phyloP scores from a whole-genome alignment of 2,329 filamentous ascomycete species.

The Shiraia sp. region DNA sequence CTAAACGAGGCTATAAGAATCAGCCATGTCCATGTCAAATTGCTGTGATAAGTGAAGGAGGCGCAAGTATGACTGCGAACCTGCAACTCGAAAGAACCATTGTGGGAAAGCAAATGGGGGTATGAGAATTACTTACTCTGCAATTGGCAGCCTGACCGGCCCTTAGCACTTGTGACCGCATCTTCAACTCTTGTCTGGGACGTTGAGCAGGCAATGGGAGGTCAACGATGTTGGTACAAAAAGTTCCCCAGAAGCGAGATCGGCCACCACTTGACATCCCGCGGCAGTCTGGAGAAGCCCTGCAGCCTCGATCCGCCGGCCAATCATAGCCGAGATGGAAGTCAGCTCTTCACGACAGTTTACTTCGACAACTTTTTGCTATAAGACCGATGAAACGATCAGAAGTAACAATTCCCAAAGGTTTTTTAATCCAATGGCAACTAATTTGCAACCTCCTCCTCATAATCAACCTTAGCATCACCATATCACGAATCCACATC shows the following conservation, averaged over 20 bases:
- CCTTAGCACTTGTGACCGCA: constrained; percentile 41
- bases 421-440: too few relatives aligned
- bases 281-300: constrained; percentile 22
- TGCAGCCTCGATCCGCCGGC: constrained; percentile 10
- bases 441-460: too few relatives aligned
- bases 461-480: too few relatives aligned
- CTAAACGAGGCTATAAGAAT: constrained; percentile 29
- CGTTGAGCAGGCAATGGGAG: constrained; percentile 17
- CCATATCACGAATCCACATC: too few relatives aligned
- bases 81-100: background rate
- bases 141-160: constrained; percentile 34
- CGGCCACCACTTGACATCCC: constrained; percentile 23
- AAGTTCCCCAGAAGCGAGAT: constrained; percentile 34
- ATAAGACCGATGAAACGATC: too few relatives aligned
- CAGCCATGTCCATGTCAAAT: constrained; percentile 1
- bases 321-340: constrained; percentile 27
- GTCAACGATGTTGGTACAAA: constrained; percentile 24
- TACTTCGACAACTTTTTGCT: background rate
- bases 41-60: background rate
- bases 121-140: constrained; percentile 29
- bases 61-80: constrained; percentile 1
- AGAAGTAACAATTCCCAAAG: too few relatives aligned
- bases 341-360: constrained; percentile 9
- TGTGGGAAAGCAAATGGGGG: constrained; percentile 6
- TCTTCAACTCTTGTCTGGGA: constrained; percentile 26